Percentiles rank a stretch among this genome's conserved stretches.
These are phyloP conservation scores for Apostasia shenzhenica DNA, from an alignment of 106 monocot genomes.

Conservation along the genomic window DNA sequence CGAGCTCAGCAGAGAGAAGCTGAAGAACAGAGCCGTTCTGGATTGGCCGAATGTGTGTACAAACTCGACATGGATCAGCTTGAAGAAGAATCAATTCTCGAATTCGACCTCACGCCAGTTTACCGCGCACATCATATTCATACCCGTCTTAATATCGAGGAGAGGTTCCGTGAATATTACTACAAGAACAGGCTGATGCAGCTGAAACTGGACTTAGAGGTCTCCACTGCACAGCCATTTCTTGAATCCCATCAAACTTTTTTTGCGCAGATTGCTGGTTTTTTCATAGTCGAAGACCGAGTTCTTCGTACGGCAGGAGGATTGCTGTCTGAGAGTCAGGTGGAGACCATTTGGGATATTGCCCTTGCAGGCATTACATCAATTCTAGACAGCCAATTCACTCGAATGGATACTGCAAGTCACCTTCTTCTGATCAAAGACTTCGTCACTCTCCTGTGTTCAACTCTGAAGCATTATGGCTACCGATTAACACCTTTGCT, in stretches of 20 bases:
- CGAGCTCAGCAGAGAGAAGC: constrained; percentile 52
- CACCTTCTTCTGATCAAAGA: constrained; percentile 61
- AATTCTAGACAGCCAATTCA: constrained; percentile 45
- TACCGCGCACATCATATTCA: constrained; percentile 79
- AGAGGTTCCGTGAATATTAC: constrained; percentile 73
- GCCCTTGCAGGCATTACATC: constrained; percentile 31
- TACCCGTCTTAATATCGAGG: constrained; percentile 55
- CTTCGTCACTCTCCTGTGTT: constrained; percentile 43
- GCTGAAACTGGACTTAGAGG: constrained; percentile 75
- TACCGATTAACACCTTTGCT: constrained; percentile 42
- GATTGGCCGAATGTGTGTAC: constrained; percentile 44
- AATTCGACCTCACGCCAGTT: constrained; percentile 77
- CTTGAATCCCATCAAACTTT: constrained; percentile 85
- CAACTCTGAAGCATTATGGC: constrained; percentile 48
- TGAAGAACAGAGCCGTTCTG: constrained; percentile 50
- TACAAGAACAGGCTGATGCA: constrained; percentile 88
- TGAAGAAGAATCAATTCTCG: constrained; percentile 45
- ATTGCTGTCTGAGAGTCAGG: constrained; percentile 40
- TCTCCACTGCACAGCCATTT: constrained; percentile 61
- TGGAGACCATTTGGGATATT: constrained; percentile 53
- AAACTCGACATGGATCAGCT: constrained; percentile 41
- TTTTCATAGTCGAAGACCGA: constrained; percentile 86
- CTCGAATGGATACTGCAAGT: constrained; percentile 41
- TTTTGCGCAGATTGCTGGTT: constrained; percentile 81
- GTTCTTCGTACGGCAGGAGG: constrained; percentile 35